phyloP scores from a whole-genome alignment of 805 yeast species.

The Saccharomycopsis capsularis region DNA sequence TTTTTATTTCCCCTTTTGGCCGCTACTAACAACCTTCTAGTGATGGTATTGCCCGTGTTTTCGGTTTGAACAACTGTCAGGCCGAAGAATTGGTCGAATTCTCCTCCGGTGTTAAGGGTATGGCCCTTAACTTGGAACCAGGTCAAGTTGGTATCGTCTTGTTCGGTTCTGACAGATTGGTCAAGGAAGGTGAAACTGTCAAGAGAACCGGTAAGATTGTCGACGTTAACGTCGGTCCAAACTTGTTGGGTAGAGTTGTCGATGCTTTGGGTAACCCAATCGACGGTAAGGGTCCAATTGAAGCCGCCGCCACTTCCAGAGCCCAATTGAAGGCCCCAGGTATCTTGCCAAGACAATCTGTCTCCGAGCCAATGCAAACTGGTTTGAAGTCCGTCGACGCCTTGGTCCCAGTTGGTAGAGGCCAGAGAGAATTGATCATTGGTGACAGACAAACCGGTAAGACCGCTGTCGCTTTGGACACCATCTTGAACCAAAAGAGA shows the following conservation, averaged over 20 bases:
- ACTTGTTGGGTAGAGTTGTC: slow-evolving; percentile 96
- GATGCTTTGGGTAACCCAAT: slow-evolving; percentile 99
- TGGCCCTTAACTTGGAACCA: slow-evolving; percentile 99
- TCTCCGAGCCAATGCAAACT: slow-evolving; percentile 98
- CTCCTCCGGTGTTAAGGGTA: slow-evolving; percentile 99
- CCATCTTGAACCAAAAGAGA: slow-evolving; percentile 98
- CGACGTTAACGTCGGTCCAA: slow-evolving; percentile 98
- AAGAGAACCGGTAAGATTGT: slow-evolving; percentile 99
- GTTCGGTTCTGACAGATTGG: slow-evolving; percentile 98
- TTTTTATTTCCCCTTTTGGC: background rate
- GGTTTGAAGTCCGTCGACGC: slow-evolving; percentile 99
- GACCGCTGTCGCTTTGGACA: slow-evolving; percentile 97
- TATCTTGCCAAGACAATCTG: slow-evolving; percentile 98
- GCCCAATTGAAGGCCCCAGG: slow-evolving; percentile 99
- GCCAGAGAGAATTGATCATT: slow-evolving; percentile 99
- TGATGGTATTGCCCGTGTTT: slow-evolving; percentile 99
- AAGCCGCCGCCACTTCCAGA: slow-evolving; percentile 76
- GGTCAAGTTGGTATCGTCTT: slow-evolving; percentile 99
- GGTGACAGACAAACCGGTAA: slow-evolving; percentile 99
- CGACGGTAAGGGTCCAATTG: slow-evolving; percentile 99
- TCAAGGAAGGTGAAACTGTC: slow-evolving; percentile 99
- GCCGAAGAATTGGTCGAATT: slow-evolving; percentile 99
- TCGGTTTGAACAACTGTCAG: slow-evolving; percentile 98
- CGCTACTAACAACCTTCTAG: slow-evolving; percentile 42
- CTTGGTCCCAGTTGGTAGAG: slow-evolving; percentile 99